Evolutionary conservation across 768 basidiomycete species (phyloP).

Genomic region (Termitomyces sp.): DNA sequence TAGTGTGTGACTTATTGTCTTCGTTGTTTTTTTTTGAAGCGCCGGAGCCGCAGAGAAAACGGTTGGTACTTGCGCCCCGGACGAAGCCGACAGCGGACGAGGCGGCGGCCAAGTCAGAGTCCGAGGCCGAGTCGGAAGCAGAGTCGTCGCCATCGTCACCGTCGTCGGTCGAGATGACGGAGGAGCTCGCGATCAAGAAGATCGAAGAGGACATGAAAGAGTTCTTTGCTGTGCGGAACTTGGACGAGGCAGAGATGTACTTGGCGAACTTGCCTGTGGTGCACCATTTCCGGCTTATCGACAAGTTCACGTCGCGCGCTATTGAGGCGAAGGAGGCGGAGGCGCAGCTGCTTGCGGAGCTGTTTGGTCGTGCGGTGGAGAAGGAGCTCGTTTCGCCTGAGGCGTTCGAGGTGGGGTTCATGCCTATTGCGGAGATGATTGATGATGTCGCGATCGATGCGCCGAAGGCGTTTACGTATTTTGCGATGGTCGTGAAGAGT

Average conservation of each 20-base stretch:
- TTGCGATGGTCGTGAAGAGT: slow-evolving; percentile 67
- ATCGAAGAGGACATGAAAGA: slow-evolving; percentile 82
- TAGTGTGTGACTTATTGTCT: slow-evolving; percentile 18
- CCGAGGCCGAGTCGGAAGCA: slow-evolving; percentile 36
- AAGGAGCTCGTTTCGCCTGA: slow-evolving; percentile 56
- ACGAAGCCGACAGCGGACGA: not conserved
- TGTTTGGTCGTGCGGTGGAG: slow-evolving; percentile 60
- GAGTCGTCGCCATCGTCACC: slow-evolving; percentile 28
- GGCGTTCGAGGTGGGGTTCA: slow-evolving; percentile 73
- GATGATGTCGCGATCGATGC: slow-evolving; percentile 90
- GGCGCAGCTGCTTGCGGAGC: slow-evolving; percentile 75
- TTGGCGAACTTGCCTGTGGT: slow-evolving; percentile 67
- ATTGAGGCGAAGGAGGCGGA: slow-evolving; percentile 82
- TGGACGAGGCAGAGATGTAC: slow-evolving; percentile 86
- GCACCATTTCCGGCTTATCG: slow-evolving; percentile 62
- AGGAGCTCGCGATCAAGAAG: slow-evolving; percentile 68
- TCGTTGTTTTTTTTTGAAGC: not conserved
- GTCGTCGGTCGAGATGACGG: slow-evolving; percentile 46
- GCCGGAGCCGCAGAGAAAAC: not conserved
- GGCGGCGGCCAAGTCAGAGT: slow-evolving; percentile 17
- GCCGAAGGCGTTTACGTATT: slow-evolving; percentile 75
- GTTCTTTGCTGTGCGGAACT: slow-evolving; percentile 80
- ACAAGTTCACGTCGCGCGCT: slow-evolving; percentile 67
- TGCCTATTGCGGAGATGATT: slow-evolving; percentile 63
- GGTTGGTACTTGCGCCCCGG: not conserved